These are phyloP conservation scores for Sutorius australiensis DNA, from an alignment of 768 basidiomycete genomes.

Conservation along the genomic window DNA sequence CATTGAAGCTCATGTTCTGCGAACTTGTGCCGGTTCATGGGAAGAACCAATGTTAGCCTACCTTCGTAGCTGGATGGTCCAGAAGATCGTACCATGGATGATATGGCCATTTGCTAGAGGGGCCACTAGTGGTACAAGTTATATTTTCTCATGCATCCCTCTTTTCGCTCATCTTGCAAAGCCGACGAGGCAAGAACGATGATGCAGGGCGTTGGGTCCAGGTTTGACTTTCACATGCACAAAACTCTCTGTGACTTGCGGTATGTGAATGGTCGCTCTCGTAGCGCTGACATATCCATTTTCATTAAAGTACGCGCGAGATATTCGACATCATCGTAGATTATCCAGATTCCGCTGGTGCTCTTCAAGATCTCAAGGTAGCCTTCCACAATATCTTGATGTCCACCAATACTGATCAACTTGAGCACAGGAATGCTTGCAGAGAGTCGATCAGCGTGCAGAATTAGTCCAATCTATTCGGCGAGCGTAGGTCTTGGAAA, in stretches of 20 bases:
- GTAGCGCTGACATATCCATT: neutral
- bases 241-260: constrained; percentile 86
- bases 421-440: constrained; percentile 60
- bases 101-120: constrained; percentile 70
- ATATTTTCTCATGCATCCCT: constrained; percentile 1
- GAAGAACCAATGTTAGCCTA: constrained; percentile 55
- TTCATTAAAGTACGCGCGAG: constrained; percentile 57
- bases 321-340: constrained; percentile 97
- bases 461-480: constrained; percentile 75
- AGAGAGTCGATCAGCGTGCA: constrained; percentile 75
- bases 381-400: neutral
- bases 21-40: constrained; percentile 69
- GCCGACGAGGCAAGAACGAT: constrained; percentile 68
- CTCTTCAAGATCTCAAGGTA: constrained; percentile 83
- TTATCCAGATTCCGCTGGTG: constrained; percentile 82
- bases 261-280: constrained; percentile 39
- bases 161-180: constrained; percentile 26
- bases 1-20: constrained; percentile 71
- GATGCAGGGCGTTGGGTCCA: constrained; percentile 72
- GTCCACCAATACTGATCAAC: neutral
- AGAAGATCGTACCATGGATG: constrained; percentile 84
- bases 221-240: constrained; percentile 91
- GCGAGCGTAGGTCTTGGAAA: constrained; percentile 53
- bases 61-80: constrained; percentile 73
- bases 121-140: constrained; percentile 48